A percentile compares a stretch with the other conserved stretches of the same genome.
These are phyloP conservation scores for Periconia sp. DNA, from an alignment of 2,329 filamentous ascomycete species.

Conservation along the genomic window DNA sequence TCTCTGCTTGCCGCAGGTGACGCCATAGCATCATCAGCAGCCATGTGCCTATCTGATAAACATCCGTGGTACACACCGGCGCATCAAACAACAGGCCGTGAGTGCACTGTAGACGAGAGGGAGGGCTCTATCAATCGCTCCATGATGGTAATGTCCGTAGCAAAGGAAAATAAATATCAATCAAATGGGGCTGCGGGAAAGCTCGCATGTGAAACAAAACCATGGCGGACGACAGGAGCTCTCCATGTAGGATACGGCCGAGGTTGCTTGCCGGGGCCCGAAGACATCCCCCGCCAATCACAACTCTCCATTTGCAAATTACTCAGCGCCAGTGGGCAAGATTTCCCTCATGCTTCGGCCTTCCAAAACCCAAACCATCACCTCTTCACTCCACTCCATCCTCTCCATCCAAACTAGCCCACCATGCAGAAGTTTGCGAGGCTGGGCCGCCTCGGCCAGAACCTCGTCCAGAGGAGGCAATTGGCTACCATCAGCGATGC, in stretches of 20 bases:
- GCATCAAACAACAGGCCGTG: too few relatives aligned
- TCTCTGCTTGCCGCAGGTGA: neutral
- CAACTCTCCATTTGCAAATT: slow-evolving; percentile 27
- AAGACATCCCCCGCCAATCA: slow-evolving; percentile 33
- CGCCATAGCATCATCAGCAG: neutral
- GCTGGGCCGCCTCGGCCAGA: slow-evolving; percentile 67
- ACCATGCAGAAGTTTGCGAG: slow-evolving; percentile 73
- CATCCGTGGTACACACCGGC: too few relatives aligned
- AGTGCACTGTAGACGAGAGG: neutral
- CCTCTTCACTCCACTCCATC: slow-evolving; percentile 42
- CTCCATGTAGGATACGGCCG: slow-evolving; percentile 23
- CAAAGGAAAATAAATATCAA: neutral
- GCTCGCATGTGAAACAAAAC: slow-evolving; percentile 30
- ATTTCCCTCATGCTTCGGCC: slow-evolving; percentile 32
- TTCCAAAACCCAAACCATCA: slow-evolving; percentile 15
- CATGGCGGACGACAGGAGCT: slow-evolving; percentile 30
- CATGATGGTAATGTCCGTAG: neutral
- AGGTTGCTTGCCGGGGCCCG: slow-evolving; percentile 21
- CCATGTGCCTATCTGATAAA: too few relatives aligned
- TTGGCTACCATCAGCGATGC: slow-evolving; percentile 87
- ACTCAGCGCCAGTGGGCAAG: slow-evolving; percentile 32
- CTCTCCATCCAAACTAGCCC: slow-evolving; percentile 35
- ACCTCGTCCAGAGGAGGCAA: slow-evolving; percentile 62
- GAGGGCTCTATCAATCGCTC: neutral
- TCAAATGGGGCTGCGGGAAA: neutral